A percentile compares a stretch with the other conserved stretches of the same genome.
phyloP scores from a whole-genome alignment of 768 basidiomycete genomes.

The Boletales sp. region DNA sequence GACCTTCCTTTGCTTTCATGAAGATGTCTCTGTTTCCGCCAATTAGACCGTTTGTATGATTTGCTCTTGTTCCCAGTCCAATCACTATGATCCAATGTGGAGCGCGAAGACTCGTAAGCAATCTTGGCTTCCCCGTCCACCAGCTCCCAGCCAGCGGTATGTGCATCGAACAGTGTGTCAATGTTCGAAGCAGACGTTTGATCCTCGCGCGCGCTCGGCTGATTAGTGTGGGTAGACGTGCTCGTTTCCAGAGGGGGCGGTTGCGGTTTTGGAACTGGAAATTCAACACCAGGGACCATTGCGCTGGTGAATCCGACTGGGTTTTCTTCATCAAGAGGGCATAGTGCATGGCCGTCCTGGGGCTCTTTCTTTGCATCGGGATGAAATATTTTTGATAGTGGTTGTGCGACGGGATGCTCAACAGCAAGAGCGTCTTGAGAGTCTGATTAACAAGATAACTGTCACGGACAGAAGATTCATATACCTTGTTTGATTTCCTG shows the following conservation, averaged over 20 bases:
- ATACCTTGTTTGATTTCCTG: constrained; percentile 52
- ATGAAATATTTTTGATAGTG: constrained; percentile 35
- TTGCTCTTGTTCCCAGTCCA: constrained; percentile 47
- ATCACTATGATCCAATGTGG: constrained; percentile 42
- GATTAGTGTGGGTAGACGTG: constrained; percentile 27
- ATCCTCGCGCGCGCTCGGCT: constrained; percentile 18
- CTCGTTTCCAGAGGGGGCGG: constrained; percentile 34
- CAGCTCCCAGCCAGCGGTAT: constrained; percentile 40
- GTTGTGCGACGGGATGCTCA: constrained; percentile 36
- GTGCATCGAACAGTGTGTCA: constrained; percentile 27
- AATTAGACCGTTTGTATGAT: constrained; percentile 44
- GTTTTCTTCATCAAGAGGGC: constrained; percentile 47
- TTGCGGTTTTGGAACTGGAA: constrained; percentile 52
- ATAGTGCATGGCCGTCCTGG: constrained; percentile 49
- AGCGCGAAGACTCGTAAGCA: constrained; percentile 47
- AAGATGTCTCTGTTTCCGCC: constrained; percentile 58
- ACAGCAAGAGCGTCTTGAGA: constrained; percentile 39
- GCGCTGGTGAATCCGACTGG: constrained; percentile 57
- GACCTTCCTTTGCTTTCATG: constrained; percentile 50
- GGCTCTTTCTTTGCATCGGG: constrained; percentile 20
- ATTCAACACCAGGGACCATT: constrained; percentile 67
- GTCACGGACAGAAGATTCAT: not conserved
- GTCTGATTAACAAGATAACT: constrained; percentile 2
- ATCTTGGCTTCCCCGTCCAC: constrained; percentile 38
- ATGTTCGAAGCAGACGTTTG: not conserved